Evolutionary conservation across 2,329 filamentous ascomycete genomes (phyloP).

Genomic region (Parafenestella ontariensis): DNA sequence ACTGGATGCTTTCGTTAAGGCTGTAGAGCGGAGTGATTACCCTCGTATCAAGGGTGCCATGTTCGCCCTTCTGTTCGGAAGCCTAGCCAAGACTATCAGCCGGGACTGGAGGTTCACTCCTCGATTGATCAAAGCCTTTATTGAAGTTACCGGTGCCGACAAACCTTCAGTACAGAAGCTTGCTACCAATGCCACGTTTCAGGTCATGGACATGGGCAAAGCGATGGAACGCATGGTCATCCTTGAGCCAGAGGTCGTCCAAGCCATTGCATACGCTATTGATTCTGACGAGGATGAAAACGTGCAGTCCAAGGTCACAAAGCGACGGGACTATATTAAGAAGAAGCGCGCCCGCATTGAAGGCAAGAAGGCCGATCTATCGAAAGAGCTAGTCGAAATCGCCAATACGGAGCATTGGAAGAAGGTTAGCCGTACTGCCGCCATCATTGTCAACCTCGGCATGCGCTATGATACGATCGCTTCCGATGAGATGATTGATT

Average conservation of each 20-base stretch:
- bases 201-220: constrained; percentile 90
- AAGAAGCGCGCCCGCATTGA: constrained; percentile 81
- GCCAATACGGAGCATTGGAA: constrained; percentile 92
- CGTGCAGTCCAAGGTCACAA: constrained; percentile 65
- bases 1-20: constrained; percentile 77
- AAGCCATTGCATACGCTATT: constrained; percentile 62
- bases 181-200: constrained; percentile 79
- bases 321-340: constrained; percentile 76
- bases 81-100: constrained; percentile 83
- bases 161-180: constrained; percentile 94
- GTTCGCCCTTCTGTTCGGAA: constrained; percentile 89
- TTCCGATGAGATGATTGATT: constrained; percentile 79
- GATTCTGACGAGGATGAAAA: constrained; percentile 57
- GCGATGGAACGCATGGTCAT: constrained; percentile 86
- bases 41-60: constrained; percentile 94
- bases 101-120: constrained; percentile 96
- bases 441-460: constrained; percentile 89
- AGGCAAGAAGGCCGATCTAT: constrained; percentile 78
- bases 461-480: constrained; percentile 91
- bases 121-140: constrained; percentile 86
- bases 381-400: constrained; percentile 79
- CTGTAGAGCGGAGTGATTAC: constrained; percentile 80
- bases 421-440: constrained; percentile 85
- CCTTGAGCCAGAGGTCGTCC: constrained; percentile 73
- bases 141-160: constrained; percentile 87